These are phyloP conservation scores for Conticribra weissflogii DNA, from an alignment of 108 stramenopile species.

Conservation along the genomic window DNA sequence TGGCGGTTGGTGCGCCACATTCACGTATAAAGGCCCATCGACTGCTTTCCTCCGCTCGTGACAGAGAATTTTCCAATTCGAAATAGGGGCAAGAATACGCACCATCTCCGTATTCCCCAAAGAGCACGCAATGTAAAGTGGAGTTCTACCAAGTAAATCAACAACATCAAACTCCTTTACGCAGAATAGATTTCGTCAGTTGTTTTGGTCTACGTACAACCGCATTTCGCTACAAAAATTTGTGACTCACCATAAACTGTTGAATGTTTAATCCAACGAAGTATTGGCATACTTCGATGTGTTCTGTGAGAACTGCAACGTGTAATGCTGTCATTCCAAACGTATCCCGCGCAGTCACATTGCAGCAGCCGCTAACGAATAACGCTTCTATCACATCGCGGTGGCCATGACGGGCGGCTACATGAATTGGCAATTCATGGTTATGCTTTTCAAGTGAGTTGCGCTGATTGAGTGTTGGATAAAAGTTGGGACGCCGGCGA, in stretches of 20 bases:
- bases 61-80: conserved; percentile 34
- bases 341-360: conserved; percentile 35
- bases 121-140: conserved; percentile 45
- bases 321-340: conserved; percentile 40
- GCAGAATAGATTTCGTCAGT: too few species aligned
- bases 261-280: conserved; percentile 20
- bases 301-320: conserved; percentile 16
- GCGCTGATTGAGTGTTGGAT: conserved; percentile 36
- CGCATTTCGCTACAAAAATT: too few species aligned
- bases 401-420: conserved; percentile 36
- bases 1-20: conserved; percentile 37
- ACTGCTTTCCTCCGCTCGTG: conserved; percentile 31
- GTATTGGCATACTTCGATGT: conserved; percentile 23
- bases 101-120: conserved; percentile 23
- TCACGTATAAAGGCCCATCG: conserved; percentile 17
- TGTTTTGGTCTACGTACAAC: too few species aligned
- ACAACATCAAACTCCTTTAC: conserved; percentile 33
- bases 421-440: conserved; percentile 44
- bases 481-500: conserved; percentile 7
- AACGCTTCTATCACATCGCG: conserved; percentile 24
- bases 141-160: conserved; percentile 35
- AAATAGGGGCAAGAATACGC: conserved; percentile 18
- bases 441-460: conserved; percentile 25
- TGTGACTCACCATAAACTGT: conserved; percentile 24
- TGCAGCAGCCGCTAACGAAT: conserved; percentile 24